Base-by-base conservation (phyloP, 2,329 filamentous ascomycete species). In the Cladophialophora yegresii region DNA sequence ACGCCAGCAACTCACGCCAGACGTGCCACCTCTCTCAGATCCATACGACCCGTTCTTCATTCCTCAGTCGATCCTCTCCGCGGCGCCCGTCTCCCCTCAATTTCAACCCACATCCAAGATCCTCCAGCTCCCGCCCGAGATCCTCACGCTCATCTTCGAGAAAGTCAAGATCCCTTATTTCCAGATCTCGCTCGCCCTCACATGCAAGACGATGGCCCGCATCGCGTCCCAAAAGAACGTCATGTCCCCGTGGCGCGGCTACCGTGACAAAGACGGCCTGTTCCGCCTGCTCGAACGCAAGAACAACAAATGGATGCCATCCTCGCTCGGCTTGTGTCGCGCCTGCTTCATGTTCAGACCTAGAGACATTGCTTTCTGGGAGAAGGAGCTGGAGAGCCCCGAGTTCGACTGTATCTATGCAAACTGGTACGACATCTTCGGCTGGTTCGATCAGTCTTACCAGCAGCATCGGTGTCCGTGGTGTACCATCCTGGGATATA, bases 241-340 rank as follows among this genome's bases (percentile, higher is more conserved):
- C 36, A 59, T 69, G 58, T 32, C 66, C 3, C 54, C 58, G 2
- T 69, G 67, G 67, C 67, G 67, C 16, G 67, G 67, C 23, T 66
- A 62, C 23, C 61, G 66, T 7, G 67, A 69, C 58, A 69, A 69
- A 50, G 63, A 64, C 47, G 63, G 63, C n/a, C 61, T 69, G 16
- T 69, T 61, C 54, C 58, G 62, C 5, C 63, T 69, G 3, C 59
- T 69, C n/a, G 56, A 59, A 43, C 58, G 64, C 12, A 59, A 53
- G 22, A 64, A 63, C n/a, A 43, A 63, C n/a, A 43, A 63, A 10
- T 69, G 62, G 49, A 63, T 68, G 2, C 65, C 67, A 2, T 26
- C 32, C 12, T 23, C 53, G 16, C 45, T 68, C 20, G 51, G 50
- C 3, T 56, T 68, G 0, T 69, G 67, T 47, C 60, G 67, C 7